Percentiles rank a stretch among this genome's conserved stretches.
Conservation (phyloP, 2,329 filamentous ascomycete genomes). For the Curvularia sp. region DNA sequence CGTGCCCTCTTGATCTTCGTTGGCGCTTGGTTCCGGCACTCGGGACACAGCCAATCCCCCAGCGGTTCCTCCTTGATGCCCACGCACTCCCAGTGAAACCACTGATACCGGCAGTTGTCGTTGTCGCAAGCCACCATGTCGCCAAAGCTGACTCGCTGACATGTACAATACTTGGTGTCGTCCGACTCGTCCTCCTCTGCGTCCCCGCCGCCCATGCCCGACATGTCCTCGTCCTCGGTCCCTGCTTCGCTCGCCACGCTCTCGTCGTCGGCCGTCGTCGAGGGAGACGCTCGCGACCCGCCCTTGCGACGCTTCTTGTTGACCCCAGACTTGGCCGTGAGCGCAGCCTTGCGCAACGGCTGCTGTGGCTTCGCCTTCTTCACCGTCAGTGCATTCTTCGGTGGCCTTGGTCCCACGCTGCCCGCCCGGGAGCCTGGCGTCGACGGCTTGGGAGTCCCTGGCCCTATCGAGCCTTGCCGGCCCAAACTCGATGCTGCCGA, state of each 20-base stretch:
- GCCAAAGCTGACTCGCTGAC: slow-evolving; percentile 82
- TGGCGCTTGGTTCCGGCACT: slow-evolving; percentile 49
- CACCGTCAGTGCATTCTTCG: slow-evolving; percentile 56
- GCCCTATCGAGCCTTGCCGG: slow-evolving; percentile 67
- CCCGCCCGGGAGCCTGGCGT: slow-evolving; percentile 65
- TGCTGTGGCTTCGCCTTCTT: slow-evolving; percentile 65
- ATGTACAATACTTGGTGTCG: slow-evolving; percentile 79
- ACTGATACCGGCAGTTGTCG: slow-evolving; percentile 79
- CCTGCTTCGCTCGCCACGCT: slow-evolving; percentile 58
- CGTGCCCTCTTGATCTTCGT: slow-evolving; percentile 52
- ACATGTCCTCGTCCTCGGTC: slow-evolving; percentile 60
- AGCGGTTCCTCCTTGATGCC: slow-evolving; percentile 58
- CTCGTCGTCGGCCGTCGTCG: slow-evolving; percentile 59
- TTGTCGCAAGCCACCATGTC: slow-evolving; percentile 93
- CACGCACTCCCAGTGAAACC: slow-evolving; percentile 80
- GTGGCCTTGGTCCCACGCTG: slow-evolving; percentile 61
- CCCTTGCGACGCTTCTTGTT: slow-evolving; percentile 50
- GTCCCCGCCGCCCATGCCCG: slow-evolving; percentile 50
- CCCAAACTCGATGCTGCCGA: slow-evolving; percentile 61
- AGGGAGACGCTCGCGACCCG: slow-evolving; percentile 50
- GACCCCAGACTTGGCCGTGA: slow-evolving; percentile 45
- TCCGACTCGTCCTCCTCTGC: slow-evolving; percentile 72
- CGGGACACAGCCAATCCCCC: slow-evolving; percentile 60
- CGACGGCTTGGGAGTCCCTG: slow-evolving; percentile 66
- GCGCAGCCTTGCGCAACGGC: slow-evolving; percentile 47